Evolutionary conservation across 192 early-diverging fungal genomes (phyloP), one percentile per base, ranked within the genome.

Genomic region (Podila verticillata): DNA sequence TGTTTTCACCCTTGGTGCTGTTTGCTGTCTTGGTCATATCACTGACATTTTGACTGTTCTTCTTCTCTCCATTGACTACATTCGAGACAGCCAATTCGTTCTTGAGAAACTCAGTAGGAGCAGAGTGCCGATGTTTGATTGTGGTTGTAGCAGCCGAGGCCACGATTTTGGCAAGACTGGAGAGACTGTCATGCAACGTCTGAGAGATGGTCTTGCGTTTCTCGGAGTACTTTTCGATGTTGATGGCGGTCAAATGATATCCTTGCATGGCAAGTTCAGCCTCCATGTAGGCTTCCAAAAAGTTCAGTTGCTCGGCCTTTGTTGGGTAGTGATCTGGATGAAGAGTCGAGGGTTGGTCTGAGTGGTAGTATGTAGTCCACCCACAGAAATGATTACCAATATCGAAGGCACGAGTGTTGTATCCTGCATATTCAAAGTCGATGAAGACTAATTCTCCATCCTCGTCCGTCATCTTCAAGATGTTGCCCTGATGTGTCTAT

Each of bases 381-480:
- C 95, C 94, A 75, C 93, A 93, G 66, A 95, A 95, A 57, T 95
- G 93, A 66, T 96, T 96, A 31, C 87, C 93, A 61, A 96, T 91
- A 36, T 96, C 94, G 51, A 89, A 94, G 24, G 90, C 92, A 20
- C 91, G 88, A 66, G 89, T 89, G 63, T 94, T 95, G 80, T 92
- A 95, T 0, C 93, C 93, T 26, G 92, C 85, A 72, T 95, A 95
- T 69, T 95, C 94, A 70, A 93, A 94, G 63, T 96, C 94, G 13
- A 96, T 91, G 0, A 94, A 85, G 0, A 94, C 91, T 7, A 96
- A 80, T 59, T 92, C 88, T 49, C 83, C 85, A 4, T 82, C 87
- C 28, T 90, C 75, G 28, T 68, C 56, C 26, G 91, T 75, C 1
- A 70, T 44, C 49, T 89, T 84, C 22, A 97, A 82, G 47, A 97